A percentile compares a stretch with the other conserved stretches of the same genome.
Evolutionary conservation across 2,329 filamentous ascomycete genomes (phyloP).

Genomic region (Neospermospora avenae): DNA sequence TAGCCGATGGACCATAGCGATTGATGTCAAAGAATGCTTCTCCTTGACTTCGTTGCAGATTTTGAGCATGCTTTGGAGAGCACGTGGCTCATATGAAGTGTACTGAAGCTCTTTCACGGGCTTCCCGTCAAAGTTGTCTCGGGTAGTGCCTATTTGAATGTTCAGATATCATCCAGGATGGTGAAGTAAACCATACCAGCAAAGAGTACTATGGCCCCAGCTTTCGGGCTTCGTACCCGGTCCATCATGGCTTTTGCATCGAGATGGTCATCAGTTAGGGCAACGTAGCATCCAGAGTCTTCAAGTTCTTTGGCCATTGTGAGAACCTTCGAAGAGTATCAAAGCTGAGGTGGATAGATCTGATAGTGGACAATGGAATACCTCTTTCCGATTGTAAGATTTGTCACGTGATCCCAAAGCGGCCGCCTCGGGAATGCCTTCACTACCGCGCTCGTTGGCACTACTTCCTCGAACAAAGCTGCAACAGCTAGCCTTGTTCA

Average conservation of each 20-base stretch:
- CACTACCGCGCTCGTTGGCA: too few relatives aligned
- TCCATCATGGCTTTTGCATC: slow-evolving; percentile 56
- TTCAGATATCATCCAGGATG: slow-evolving; percentile 13
- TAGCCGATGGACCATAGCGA: slow-evolving; percentile 80
- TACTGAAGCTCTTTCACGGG: slow-evolving; percentile 75
- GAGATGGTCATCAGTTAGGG: slow-evolving; percentile 62
- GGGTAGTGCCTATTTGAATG: slow-evolving; percentile 61
- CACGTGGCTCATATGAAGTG: slow-evolving; percentile 67
- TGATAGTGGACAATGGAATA: too few relatives aligned
- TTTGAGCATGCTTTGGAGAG: slow-evolving; percentile 63
- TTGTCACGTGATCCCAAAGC: too few relatives aligned
- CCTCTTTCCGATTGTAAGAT: too few relatives aligned
- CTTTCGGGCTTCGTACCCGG: slow-evolving; percentile 67
- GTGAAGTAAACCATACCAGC: slow-evolving; percentile 50
- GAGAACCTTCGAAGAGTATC: too few relatives aligned
- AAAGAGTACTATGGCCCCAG: slow-evolving; percentile 75
- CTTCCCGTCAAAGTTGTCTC: slow-evolving; percentile 69
- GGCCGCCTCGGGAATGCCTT: too few relatives aligned
- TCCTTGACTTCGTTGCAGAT: slow-evolving; percentile 57
- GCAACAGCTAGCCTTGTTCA: background rate
- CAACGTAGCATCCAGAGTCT: slow-evolving; percentile 59
- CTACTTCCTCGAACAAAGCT: background rate
- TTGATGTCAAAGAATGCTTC: slow-evolving; percentile 65
- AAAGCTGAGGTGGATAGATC: too few relatives aligned
- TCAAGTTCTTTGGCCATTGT: slow-evolving; percentile 40